Conservation (phyloP, 2,329 filamentous ascomycete species). For the Pestalotiopsis sp. region DNA sequence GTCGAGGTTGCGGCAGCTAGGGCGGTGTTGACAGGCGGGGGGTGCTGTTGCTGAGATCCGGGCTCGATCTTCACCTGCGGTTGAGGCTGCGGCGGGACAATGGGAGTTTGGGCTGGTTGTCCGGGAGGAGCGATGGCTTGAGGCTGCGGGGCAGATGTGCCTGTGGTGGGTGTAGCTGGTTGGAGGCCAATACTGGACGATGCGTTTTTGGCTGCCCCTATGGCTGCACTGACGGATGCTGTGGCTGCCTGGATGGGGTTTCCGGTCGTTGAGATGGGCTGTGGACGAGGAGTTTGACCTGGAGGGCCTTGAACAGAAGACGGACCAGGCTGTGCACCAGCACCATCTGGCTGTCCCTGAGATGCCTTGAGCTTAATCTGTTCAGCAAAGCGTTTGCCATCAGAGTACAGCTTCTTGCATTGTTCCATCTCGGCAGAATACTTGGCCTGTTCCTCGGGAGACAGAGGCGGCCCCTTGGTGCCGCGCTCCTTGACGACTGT, state of each 20-base stretch:
- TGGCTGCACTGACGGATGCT: slow-evolving; percentile 34
- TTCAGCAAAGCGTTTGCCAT: background rate
- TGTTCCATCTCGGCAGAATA: background rate
- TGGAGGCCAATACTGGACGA: slow-evolving; percentile 28
- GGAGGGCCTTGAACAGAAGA: slow-evolving; percentile 21
- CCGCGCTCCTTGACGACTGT: slow-evolving; percentile 27
- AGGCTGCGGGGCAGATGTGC: slow-evolving; percentile 20
- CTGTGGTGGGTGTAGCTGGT: slow-evolving; percentile 23
- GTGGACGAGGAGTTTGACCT: slow-evolving; percentile 19
- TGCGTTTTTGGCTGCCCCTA: slow-evolving; percentile 34
- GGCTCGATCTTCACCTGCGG: slow-evolving; percentile 39
- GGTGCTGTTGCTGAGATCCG: slow-evolving; percentile 32
- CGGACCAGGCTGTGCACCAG: slow-evolving; percentile 11
- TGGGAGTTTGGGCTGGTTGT: slow-evolving; percentile 23
- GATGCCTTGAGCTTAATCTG: background rate
- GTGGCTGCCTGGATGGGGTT: slow-evolving; percentile 34
- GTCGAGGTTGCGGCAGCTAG: slow-evolving; percentile 41
- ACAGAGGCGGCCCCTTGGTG: slow-evolving; percentile 23
- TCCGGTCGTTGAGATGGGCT: slow-evolving; percentile 22
- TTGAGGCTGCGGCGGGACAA: slow-evolving; percentile 21
- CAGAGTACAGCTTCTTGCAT: background rate
- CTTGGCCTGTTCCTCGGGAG: slow-evolving; percentile 22
- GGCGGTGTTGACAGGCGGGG: slow-evolving; percentile 52
- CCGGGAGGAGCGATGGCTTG: slow-evolving; percentile 29
- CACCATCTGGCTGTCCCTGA: slow-evolving; percentile 20